Evolutionary conservation across 805 yeast genomes (phyloP).

Genomic region (Saturnispora hagleri): DNA sequence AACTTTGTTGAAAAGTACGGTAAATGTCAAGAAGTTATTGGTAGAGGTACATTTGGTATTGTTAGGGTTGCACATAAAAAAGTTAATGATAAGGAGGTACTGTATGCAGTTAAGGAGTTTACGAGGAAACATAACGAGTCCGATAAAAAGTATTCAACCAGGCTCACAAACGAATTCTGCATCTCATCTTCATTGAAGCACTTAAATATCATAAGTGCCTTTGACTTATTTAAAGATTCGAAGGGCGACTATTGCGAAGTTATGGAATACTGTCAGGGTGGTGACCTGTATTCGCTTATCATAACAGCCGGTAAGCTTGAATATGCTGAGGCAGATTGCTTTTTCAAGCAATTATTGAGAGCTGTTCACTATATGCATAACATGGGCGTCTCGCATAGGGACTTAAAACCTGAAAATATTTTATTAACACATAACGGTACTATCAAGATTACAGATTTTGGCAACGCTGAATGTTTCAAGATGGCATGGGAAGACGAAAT

Average conservation of each 20-base stretch:
- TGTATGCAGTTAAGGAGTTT: conserved; percentile 86
- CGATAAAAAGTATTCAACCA: conserved; percentile 56
- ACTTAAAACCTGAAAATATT: conserved; percentile 81
- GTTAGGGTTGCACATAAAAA: conserved; percentile 82
- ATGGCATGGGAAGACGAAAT: conserved; percentile 78
- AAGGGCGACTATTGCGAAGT: conserved; percentile 79
- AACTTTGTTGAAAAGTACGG: conserved; percentile 88
- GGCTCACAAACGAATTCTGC: conserved; percentile 76
- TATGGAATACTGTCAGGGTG: conserved; percentile 79
- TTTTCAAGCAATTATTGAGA: conserved; percentile 68
- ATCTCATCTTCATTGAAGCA: conserved; percentile 73
- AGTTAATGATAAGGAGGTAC: conserved; percentile 30
- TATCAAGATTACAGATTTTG: conserved; percentile 81
- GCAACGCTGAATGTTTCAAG: conserved; percentile 72
- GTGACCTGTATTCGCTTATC: conserved; percentile 67
- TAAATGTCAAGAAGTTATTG: conserved; percentile 87
- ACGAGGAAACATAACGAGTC: conserved; percentile 51
- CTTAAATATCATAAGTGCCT: conserved; percentile 64
- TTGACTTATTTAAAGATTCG: conserved; percentile 71
- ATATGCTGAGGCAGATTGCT: conserved; percentile 80
- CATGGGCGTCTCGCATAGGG: conserved; percentile 86
- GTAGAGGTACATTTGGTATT: conserved; percentile 90
- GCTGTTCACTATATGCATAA: conserved; percentile 86
- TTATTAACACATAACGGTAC: conserved; percentile 63
- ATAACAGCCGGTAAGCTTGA: conserved; percentile 72